A percentile compares a stretch with the other conserved stretches of the same genome.
phyloP scores from a whole-genome alignment of 2,329 filamentous ascomycete genomes.

The Fusarium verrucosum region DNA sequence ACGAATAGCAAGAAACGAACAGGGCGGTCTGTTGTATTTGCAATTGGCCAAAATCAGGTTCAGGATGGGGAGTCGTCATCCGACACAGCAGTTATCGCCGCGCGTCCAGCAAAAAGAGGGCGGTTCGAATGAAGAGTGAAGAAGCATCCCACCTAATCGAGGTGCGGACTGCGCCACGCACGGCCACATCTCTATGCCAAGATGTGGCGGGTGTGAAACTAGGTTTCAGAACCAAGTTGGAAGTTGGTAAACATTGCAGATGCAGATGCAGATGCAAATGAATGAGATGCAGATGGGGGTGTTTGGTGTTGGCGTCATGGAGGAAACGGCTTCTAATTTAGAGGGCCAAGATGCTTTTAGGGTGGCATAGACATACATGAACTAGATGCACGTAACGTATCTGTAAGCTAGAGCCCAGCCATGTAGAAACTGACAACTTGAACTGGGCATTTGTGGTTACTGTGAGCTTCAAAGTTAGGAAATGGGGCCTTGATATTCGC shows the following conservation, averaged over 20 bases:
- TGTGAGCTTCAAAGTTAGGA: conserved; percentile 4
- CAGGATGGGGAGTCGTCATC: conserved; percentile 18
- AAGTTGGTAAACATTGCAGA: conserved; percentile 28
- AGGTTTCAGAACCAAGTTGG: conserved; percentile 37
- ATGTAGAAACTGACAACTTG: neutral
- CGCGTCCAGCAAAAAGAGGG: conserved; percentile 47
- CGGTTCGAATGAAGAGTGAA: conserved; percentile 38
- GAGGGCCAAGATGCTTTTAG: neutral
- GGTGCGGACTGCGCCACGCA: conserved; percentile 17
- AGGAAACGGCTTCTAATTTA: neutral
- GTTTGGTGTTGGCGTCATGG: conserved; percentile 15
- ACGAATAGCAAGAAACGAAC: conserved; percentile 42
- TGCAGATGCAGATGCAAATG: too few relatives aligned
- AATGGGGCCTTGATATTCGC: conserved; percentile 2
- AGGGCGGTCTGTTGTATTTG: conserved; percentile 23
- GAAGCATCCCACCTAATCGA: neutral
- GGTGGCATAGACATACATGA: neutral
- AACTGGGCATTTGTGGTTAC: neutral
- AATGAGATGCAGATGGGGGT: conserved; percentile 1
- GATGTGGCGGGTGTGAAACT: conserved; percentile 18
- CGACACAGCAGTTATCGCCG: conserved; percentile 23
- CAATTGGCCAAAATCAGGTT: conserved; percentile 14
- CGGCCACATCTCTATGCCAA: conserved; percentile 21
- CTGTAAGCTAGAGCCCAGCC: neutral
- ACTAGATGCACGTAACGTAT: neutral